Evolutionary conservation across 352 stramenopile species (phyloP).

Genomic region (Phytophthora multivora): DNA sequence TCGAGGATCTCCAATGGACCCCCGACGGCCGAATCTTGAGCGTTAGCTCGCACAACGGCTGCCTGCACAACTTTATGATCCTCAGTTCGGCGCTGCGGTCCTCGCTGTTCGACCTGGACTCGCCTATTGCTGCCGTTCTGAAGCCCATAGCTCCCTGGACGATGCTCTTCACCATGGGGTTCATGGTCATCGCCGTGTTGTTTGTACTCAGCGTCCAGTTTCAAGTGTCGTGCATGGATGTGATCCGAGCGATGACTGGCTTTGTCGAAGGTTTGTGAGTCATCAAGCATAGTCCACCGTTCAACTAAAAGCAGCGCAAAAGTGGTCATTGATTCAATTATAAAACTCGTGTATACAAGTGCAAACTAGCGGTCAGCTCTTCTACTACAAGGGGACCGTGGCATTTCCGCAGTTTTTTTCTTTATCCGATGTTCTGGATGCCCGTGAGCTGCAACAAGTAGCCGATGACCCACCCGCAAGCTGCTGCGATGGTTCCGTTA

Average conservation of each 20-base stretch:
- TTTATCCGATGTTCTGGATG: slow-evolving; percentile 74
- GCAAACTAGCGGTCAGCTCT: slow-evolving; percentile 25
- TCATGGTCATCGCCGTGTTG: slow-evolving; percentile 52
- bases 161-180: slow-evolving; percentile 64
- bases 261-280: slow-evolving; percentile 55
- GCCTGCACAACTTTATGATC: slow-evolving; percentile 92
- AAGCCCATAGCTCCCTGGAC: slow-evolving; percentile 68
- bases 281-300: not conserved
- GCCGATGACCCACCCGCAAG: slow-evolving; percentile 82
- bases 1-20: slow-evolving; percentile 87
- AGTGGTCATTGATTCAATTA: slow-evolving; percentile 8
- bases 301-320: not conserved
- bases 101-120: slow-evolving; percentile 66
- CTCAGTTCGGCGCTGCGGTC: slow-evolving; percentile 63
- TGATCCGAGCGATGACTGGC: slow-evolving; percentile 66
- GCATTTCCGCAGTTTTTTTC: not conserved
- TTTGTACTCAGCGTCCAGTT: slow-evolving; percentile 57
- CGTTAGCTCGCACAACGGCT: slow-evolving; percentile 81
- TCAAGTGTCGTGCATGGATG: slow-evolving; percentile 52
- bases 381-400: slow-evolving; percentile 19
- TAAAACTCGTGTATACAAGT: slow-evolving; percentile 19
- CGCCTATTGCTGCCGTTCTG: slow-evolving; percentile 56
- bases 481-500: slow-evolving; percentile 75
- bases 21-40: slow-evolving; percentile 91
- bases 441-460: slow-evolving; percentile 83